Conservation (phyloP, 208 protist species). For the Leishmania amazonensis region DNA sequence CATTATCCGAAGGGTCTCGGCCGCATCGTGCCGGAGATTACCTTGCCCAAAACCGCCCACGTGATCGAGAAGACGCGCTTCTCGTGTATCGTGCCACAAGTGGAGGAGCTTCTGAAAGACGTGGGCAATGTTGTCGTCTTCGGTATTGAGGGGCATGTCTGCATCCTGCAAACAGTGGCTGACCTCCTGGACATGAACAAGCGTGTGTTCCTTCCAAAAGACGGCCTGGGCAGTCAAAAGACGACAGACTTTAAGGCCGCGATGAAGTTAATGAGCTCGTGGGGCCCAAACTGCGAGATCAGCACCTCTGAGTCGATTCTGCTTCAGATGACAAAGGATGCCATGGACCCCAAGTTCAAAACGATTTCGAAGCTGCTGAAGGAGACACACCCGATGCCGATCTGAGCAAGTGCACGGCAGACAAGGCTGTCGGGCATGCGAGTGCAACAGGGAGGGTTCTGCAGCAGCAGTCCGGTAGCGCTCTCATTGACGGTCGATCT, state of each 20-base stretch:
- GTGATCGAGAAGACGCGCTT: conserved; percentile 64
- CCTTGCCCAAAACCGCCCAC: conserved; percentile 45
- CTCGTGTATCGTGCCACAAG: conserved; percentile 55
- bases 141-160: conserved; percentile 85
- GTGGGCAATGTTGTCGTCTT: conserved; percentile 75
- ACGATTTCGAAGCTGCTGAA: conserved; percentile 56
- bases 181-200: conserved; percentile 80
- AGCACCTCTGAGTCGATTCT: conserved; percentile 76
- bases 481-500: not conserved
- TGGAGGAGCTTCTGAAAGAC: conserved; percentile 46
- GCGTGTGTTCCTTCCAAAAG: conserved; percentile 60
- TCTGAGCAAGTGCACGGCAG: conserved; percentile 7
- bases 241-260: conserved; percentile 58
- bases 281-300: conserved; percentile 59
- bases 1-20: conserved; percentile 84
- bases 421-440: not conserved
- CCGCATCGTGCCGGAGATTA: conserved; percentile 59
- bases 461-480: not conserved
- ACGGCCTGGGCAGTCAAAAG: conserved; percentile 81
- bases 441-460: not conserved
- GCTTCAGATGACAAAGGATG: conserved; percentile 70
- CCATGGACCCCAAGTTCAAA: conserved; percentile 75
- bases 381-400: conserved; percentile 40
- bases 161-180: conserved; percentile 73
- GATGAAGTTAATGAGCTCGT: conserved; percentile 60